Evolutionary conservation across 306 rosid species (phyloP), one percentile per base, ranked within the genome.

Genomic region (Cyamopsis tetragonoloba): DNA sequence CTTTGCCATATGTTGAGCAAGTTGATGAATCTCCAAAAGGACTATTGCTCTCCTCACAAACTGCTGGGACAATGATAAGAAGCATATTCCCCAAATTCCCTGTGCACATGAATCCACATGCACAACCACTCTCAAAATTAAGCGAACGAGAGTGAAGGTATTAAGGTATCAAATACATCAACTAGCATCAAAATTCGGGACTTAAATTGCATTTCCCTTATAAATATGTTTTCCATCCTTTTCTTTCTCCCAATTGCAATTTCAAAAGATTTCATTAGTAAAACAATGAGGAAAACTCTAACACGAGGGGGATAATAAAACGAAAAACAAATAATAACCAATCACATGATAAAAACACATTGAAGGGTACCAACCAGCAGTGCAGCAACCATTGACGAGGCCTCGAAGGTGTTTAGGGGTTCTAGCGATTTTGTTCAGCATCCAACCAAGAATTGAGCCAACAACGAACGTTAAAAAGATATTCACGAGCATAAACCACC

Each of bases 41-140:
- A 26, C 62, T 50, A 24, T 6, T 4, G 26, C 50, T 67, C 12
- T 67, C 62, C 12, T 35, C 49, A 67, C 72, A 67, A 50, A 67
- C 72, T 17, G 72, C 72, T 22, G 72, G 72, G 15, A 67, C 72
- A 67, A 67, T 66, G 2, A 66, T 66, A 34, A 66, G 60, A 66
- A 13, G 35, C 72, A 66, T 32, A 32, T 67, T 67, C 17, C 72
- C 72, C 72, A 67, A 35, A 67, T 67, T 67, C 17, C 72, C 72
- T 67, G 34, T 2, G 28, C 47, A 41, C 35, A 62, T 41, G n/a
- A 23, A 61, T 39, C 28, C 18, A 11, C 41, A 31, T 5, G 24
- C 23, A 28, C 62, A 30, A 30, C 42, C 42, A 15, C 62, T 24
- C 42, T 31, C 41, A 31, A 35, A 30, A 30, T 7, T 56, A 30